Evolutionary conservation across 208 protist species (phyloP).

Genomic region (Leishmania mexicana): DNA sequence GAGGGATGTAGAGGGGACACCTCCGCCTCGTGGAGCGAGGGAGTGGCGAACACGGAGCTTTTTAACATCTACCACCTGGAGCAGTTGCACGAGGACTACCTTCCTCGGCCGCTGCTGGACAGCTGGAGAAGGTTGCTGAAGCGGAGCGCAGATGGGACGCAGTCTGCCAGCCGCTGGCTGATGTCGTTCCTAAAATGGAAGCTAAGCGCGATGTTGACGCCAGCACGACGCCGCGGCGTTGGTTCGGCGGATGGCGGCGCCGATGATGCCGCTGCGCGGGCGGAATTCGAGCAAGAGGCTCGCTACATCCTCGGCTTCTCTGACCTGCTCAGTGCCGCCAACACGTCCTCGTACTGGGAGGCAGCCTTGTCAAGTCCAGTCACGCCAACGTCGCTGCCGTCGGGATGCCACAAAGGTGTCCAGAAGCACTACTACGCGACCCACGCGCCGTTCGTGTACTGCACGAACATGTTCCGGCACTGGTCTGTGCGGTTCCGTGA

Average conservation of each 20-base stretch:
- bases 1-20: background rate
- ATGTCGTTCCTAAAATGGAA: background rate
- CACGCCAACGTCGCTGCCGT: background rate
- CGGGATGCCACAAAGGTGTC: background rate
- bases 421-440: constrained; percentile 33
- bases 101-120: background rate
- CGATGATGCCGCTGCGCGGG: too few species aligned
- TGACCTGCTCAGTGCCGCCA: constrained; percentile 14
- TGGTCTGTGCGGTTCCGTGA: constrained; percentile 20
- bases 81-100: too few species aligned
- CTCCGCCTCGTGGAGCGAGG: too few species aligned
- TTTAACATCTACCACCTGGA: too few species aligned
- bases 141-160: too few species aligned
- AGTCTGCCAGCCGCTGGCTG: background rate
- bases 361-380: constrained; percentile 6
- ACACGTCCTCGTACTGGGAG: constrained; percentile 25
- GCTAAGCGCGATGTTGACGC: background rate
- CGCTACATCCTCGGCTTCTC: constrained; percentile 10
- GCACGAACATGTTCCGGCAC: constrained; percentile 55
- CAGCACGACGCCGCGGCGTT: too few species aligned
- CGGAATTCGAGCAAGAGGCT: constrained; percentile 1
- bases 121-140: background rate
- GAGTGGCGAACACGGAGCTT: too few species aligned
- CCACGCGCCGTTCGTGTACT: constrained; percentile 74
- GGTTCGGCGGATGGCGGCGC: too few species aligned